Base-by-base conservation (phyloP, 2,329 filamentous ascomycete species). In the Sclerotinia glacialis region DNA sequence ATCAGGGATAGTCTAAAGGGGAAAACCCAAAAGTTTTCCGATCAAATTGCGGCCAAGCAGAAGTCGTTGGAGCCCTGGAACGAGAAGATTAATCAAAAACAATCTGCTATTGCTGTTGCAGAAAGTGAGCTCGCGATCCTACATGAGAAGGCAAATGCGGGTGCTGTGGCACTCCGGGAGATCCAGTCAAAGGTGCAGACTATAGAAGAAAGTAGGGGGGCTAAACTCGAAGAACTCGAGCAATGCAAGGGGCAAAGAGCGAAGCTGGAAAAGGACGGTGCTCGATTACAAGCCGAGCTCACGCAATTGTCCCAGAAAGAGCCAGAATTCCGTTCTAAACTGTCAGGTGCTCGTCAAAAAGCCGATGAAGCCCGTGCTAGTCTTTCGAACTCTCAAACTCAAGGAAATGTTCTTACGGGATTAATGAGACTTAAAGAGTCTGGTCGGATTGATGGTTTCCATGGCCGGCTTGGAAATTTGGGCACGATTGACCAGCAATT, bases 41-140 rank as follows among this genome's bases (percentile, higher is more conserved):
- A 99, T 72, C 85, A 97, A 75, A 98, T 99, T 72, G 88, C 93
- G 0, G 84, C 83, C 5, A 97, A 97, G 79, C 95, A 99, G 75
- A 97, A 96, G 79, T 89, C 92, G 0, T 83, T 99, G 14, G 94
- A 98, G 78, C 95, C 95, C 0, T 99, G 95, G 95, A 93, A 90
- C 72, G 93, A 93, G 71, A 98, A 95, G 79, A 94, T 99, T 80
- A 97, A 95, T 77, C 90, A 97, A 76, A 98, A 97, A 78, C 90
- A 95, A 75, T 97, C 93, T 0, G 88, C 91, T 4, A 96, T 97
- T 71, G 94, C 94, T 5, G 93, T 99, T 14, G 93, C 95, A 1
- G 91, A 97, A 77, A 97, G 93, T 77, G 94, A 99, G 78, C 86
- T 98, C 72, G 89, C 93, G 68, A 98, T 99, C 67, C 83, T 99